Evolutionary conservation across 768 basidiomycete genomes (phyloP).

Genomic region (Kwoniella europaea): DNA sequence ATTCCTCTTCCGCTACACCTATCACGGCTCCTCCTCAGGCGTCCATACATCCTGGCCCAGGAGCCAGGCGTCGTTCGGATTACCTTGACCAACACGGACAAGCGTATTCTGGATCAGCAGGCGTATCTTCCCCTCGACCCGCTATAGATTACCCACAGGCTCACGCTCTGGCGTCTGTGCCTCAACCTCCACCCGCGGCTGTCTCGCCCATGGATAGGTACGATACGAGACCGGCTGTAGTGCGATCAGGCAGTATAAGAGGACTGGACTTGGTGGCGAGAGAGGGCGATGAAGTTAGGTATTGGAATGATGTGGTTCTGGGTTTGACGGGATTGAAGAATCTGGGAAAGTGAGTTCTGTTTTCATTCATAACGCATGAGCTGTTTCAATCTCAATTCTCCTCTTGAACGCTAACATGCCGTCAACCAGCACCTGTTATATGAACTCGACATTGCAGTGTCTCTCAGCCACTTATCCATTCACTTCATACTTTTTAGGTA

Average conservation of each 20-base stretch:
- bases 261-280: conserved; percentile 61
- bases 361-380: neutral
- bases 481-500: conserved; percentile 87
- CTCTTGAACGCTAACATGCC: conserved; percentile 6
- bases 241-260: conserved; percentile 47
- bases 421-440: conserved; percentile 88
- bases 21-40: conserved; percentile 78
- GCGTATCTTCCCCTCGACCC: conserved; percentile 64
- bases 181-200: conserved; percentile 78
- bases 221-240: conserved; percentile 65
- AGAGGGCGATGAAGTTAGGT: conserved; percentile 78
- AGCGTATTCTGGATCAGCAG: conserved; percentile 54
- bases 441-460: conserved; percentile 98
- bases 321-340: conserved; percentile 89
- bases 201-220: conserved; percentile 73
- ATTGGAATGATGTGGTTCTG: conserved; percentile 81
- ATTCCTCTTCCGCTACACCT: conserved; percentile 57
- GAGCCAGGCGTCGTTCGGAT: conserved; percentile 74
- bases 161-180: conserved; percentile 61
- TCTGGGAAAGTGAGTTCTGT: conserved; percentile 61
- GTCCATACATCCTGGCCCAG: conserved; percentile 77
- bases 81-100: conserved; percentile 76
- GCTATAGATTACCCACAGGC: conserved; percentile 76
- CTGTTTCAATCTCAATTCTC: too few relatives aligned
- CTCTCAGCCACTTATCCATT: conserved; percentile 93